A percentile compares a stretch with the other conserved stretches of the same genome.
phyloP scores from a whole-genome alignment of 2,329 filamentous ascomycete species.

The Xylaria arbuscula region DNA sequence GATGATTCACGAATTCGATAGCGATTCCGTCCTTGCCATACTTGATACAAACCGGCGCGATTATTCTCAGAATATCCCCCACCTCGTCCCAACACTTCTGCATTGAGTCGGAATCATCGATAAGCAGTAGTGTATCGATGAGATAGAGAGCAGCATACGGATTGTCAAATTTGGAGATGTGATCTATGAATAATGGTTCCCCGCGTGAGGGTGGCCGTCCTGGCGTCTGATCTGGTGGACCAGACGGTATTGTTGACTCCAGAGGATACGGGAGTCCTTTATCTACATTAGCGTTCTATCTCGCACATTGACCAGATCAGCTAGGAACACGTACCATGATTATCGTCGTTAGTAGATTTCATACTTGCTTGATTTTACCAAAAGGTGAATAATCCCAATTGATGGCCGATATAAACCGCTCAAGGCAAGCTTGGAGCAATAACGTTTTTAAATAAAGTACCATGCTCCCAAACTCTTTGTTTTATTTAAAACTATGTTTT shows the following conservation, averaged over 20 bases:
- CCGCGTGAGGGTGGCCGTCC: neutral
- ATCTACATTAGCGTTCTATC: neutral
- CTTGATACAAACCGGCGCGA: conserved; percentile 74
- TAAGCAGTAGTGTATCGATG: conserved; percentile 79
- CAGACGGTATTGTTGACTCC: conserved; percentile 37
- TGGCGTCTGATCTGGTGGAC: conserved; percentile 15
- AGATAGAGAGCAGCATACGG: conserved; percentile 71
- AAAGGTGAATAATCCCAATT: neutral
- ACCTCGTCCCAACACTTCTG: conserved; percentile 72
- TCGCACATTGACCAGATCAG: neutral
- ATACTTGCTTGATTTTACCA: neutral
- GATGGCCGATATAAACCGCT: neutral
- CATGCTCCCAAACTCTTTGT: conserved; percentile 11
- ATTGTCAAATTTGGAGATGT: conserved; percentile 56
- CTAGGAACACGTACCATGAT: conserved; percentile 20
- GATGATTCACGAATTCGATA: conserved; percentile 76
- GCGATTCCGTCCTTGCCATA: conserved; percentile 77
- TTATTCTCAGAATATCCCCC: conserved; percentile 67
- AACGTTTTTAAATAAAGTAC: neutral
- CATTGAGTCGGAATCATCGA: conserved; percentile 81
- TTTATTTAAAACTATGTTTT: conserved; percentile 1
- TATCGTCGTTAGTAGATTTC: conserved; percentile 4
- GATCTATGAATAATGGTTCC: conserved; percentile 14
- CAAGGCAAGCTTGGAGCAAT: neutral
- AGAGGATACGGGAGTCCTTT: conserved; percentile 41